These are phyloP conservation scores for Austropuccinia psidii DNA, from an alignment of 1,284 basidiomycete species.

Conservation along the genomic window DNA sequence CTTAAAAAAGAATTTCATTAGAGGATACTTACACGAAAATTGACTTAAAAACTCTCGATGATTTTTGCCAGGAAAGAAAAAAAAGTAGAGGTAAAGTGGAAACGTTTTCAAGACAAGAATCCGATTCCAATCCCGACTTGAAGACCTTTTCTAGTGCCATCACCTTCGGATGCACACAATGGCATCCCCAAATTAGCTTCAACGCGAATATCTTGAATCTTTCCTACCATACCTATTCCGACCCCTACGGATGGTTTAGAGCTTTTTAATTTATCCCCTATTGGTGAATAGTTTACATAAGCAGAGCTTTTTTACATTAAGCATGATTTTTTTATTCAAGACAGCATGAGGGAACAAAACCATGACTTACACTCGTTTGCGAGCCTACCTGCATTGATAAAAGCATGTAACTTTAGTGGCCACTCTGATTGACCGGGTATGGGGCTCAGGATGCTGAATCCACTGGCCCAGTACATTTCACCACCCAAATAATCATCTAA, in stretches of 20 bases:
- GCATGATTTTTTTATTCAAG: slow-evolving; percentile 52
- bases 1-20: too few relatives aligned
- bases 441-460: slow-evolving; percentile 69
- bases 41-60: too few relatives aligned
- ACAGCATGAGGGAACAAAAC: neutral
- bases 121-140: slow-evolving; percentile 89
- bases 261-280: slow-evolving; percentile 32
- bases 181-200: slow-evolving; percentile 92
- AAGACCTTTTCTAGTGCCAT: slow-evolving; percentile 69
- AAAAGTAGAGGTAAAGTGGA: too few relatives aligned
- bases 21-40: too few relatives aligned
- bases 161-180: slow-evolving; percentile 65
- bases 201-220: slow-evolving; percentile 71
- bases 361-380: slow-evolving; percentile 56
- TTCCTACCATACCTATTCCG: slow-evolving; percentile 84
- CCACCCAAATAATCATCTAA: slow-evolving; percentile 72
- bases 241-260: slow-evolving; percentile 58
- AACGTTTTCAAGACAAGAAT: slow-evolving; percentile 54
- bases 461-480: slow-evolving; percentile 75
- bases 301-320: too few relatives aligned
- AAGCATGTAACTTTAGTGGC: slow-evolving; percentile 79
- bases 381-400: slow-evolving; percentile 79
- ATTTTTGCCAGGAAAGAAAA: too few relatives aligned
- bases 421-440: slow-evolving; percentile 71
- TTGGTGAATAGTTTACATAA: neutral